Base-by-base conservation (phyloP, 176 grass and related monocot species). In the Oryza meridionalis region DNA sequence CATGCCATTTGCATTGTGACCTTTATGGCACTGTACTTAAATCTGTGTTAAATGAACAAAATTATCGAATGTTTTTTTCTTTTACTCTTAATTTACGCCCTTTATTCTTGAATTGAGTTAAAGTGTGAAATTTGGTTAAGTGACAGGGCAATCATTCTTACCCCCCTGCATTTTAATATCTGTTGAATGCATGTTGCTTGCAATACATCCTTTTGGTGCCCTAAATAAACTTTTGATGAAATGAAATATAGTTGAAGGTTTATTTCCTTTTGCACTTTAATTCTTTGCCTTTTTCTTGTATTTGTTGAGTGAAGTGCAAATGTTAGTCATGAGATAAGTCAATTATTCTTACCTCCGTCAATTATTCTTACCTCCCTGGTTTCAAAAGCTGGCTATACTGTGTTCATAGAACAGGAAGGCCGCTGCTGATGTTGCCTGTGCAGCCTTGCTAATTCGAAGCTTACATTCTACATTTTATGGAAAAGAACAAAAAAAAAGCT, bases 401-500 rank as follows among this genome's bases (percentile, higher is more conserved):
- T 74, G 24, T 65, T 46, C 58, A 31, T 37, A 38, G 12, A 72
- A 63, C 69, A 72, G 6, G 29, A 74, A 33, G 58, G 65, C 19
- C 65, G 70, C 69, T 63, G 9, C 50, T 42, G 16, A 82, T 62
- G 43, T 19, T 14, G 22, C 37, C 42, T 4, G 10, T 21, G 24
- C 42, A 67, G 12, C 44, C 22, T 21, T 55, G 44, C 47, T 69
- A 51, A 22, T 25, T 70, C 7, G 21, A 11, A 83, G 17, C 25
- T 73, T 73, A 25, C 40, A 21, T 17, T 51, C 49, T 22, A n/a
- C 27, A 24, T 15, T 21, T 29, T 51, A 46, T 1, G 6, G 35
- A 72, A 27, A 33, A 19, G n/a, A 77, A 83, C 50, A 77, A 83
- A 40, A 35, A 65, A 75, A 51, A 65, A 22, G 75, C 38, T 50